These are phyloP conservation scores for Heteromeles arbutifolia DNA, from an alignment of 306 rosid species.

Conservation along the genomic window DNA sequence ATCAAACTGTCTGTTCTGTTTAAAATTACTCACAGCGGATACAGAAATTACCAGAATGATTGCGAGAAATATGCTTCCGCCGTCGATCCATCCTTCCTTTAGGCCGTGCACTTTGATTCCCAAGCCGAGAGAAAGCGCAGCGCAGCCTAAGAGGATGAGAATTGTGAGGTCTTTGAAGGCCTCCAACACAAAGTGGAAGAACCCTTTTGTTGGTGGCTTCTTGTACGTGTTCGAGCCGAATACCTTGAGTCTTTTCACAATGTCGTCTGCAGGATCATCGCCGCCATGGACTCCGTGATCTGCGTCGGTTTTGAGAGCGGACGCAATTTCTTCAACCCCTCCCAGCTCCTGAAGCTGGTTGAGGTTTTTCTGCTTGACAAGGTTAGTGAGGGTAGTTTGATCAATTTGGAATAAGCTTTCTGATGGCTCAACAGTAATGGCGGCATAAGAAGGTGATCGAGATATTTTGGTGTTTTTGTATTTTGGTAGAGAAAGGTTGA, in stretches of 20 bases:
- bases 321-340: constrained; percentile 33
- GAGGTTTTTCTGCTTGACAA: constrained; percentile 26
- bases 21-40: constrained; percentile 17
- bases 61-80: constrained; percentile 32
- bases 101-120: constrained; percentile 28
- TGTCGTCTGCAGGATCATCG: neutral
- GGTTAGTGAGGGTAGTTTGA: constrained; percentile 5
- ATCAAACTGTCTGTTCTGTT: constrained; percentile 22
- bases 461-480: neutral
- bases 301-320: constrained; percentile 13
- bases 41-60: constrained; percentile 22
- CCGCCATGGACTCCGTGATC: constrained; percentile 7
- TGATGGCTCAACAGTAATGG: constrained; percentile 5
- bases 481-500: neutral
- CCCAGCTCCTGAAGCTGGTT: constrained; percentile 9
- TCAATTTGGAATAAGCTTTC: constrained; percentile 8
- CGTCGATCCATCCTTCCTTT: constrained; percentile 37
- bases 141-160: constrained; percentile 27
- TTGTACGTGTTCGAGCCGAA: constrained; percentile 27
- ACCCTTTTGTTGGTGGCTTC: constrained; percentile 20
- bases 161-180: constrained; percentile 30
- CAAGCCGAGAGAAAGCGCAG: constrained; percentile 32
- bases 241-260: neutral
- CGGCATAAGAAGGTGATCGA: constrained; percentile 12
- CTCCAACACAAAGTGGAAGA: constrained; percentile 24